phyloP scores from a whole-genome alignment of 2,329 filamentous ascomycete species.

The Emergomyces pasteurianus region DNA sequence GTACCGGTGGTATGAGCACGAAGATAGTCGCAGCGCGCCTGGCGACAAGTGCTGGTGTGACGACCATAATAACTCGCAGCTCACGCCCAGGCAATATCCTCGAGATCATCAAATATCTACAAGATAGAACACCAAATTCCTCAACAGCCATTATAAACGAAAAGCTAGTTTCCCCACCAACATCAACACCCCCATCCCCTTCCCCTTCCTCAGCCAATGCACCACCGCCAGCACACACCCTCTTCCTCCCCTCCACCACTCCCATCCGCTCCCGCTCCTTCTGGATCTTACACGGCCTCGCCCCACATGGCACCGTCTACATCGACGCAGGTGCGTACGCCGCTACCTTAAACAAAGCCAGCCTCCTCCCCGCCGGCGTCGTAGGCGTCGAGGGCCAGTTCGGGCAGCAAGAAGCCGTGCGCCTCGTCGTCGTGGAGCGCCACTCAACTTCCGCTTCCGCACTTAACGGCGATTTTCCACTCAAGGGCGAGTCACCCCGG shows the following conservation, averaged over 20 bases:
- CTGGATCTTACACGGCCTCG: slow-evolving; percentile 89
- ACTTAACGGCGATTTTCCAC: slow-evolving; percentile 28
- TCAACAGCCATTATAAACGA: slow-evolving; percentile 43
- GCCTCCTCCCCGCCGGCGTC: slow-evolving; percentile 81
- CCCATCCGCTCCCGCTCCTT: slow-evolving; percentile 91
- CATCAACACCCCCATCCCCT: background rate
- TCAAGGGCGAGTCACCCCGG: slow-evolving; percentile 33
- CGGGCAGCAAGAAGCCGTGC: slow-evolving; percentile 82
- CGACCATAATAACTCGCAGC: slow-evolving; percentile 86
- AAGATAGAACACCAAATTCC: slow-evolving; percentile 48
- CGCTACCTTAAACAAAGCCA: slow-evolving; percentile 71
- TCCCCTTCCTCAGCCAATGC: slow-evolving; percentile 12
- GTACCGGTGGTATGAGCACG: slow-evolving; percentile 93
- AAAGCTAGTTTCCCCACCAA: slow-evolving; percentile 25
- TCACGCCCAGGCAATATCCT: slow-evolving; percentile 88
- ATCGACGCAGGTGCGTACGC: slow-evolving; percentile 82
- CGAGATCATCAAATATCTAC: slow-evolving; percentile 72
- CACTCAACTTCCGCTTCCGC: slow-evolving; percentile 25
- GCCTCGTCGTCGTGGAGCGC: slow-evolving; percentile 66
- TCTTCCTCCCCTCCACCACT: slow-evolving; percentile 73
- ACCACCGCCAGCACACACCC: slow-evolving; percentile 65
- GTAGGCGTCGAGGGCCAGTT: slow-evolving; percentile 81
- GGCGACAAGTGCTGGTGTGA: slow-evolving; percentile 88
- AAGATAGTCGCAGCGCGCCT: slow-evolving; percentile 91
- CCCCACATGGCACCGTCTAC: slow-evolving; percentile 80